Percentiles rank a stretch among this genome's conserved stretches.
Evolutionary conservation across 768 basidiomycete species (phyloP).

Genomic region (Hypholoma fasciculare): DNA sequence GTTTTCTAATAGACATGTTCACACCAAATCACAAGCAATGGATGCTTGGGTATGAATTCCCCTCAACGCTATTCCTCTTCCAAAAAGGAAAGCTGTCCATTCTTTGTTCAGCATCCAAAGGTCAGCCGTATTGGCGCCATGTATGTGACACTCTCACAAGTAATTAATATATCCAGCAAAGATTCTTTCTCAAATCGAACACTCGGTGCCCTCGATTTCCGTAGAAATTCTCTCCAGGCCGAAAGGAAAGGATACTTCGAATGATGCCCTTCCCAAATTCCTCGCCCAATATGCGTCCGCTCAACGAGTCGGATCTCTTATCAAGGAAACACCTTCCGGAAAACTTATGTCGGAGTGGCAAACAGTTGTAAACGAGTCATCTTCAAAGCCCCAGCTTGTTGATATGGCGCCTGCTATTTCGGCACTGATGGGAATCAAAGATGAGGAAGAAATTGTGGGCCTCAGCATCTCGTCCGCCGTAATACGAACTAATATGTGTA

Average conservation of each 20-base stretch:
- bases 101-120: constrained; percentile 87
- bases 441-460: constrained; percentile 86
- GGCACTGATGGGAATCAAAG: constrained; percentile 81
- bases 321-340: constrained; percentile 84
- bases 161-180: constrained; percentile 55
- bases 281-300: constrained; percentile 59
- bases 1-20: constrained; percentile 1
- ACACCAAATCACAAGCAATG: constrained; percentile 65
- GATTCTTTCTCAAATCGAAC: constrained; percentile 77
- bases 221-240: constrained; percentile 80
- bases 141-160: constrained; percentile 6
- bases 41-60: constrained; percentile 97
- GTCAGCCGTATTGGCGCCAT: constrained; percentile 35
- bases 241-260: constrained; percentile 76
- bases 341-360: constrained; percentile 91
- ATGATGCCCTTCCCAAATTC: constrained; percentile 73
- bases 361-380: constrained; percentile 51
- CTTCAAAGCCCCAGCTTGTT: constrained; percentile 67
- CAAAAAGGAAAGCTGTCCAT: constrained; percentile 75
- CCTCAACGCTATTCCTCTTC: constrained; percentile 88
- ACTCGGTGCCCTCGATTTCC: constrained; percentile 52
- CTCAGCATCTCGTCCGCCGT: neutral
- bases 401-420: constrained; percentile 82
- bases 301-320: constrained; percentile 69
- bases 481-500: neutral